A percentile compares a stretch with the other conserved stretches of the same genome.
phyloP scores from a whole-genome alignment of 345 rosid species.

The Pistacia atlantica region DNA sequence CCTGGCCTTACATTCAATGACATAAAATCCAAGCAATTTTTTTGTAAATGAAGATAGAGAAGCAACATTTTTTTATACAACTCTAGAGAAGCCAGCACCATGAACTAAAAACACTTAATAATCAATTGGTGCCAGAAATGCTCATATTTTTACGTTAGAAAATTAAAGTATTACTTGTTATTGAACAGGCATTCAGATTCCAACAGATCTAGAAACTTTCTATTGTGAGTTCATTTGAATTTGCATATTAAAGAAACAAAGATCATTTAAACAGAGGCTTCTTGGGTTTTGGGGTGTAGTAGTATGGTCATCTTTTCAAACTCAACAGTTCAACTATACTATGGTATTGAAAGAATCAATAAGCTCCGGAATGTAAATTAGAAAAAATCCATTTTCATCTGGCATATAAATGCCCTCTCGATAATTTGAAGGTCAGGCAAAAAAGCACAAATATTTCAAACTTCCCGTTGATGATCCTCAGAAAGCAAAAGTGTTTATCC shows the following conservation, averaged over 20 bases:
- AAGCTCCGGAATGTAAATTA: neutral
- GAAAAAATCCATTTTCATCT: neutral
- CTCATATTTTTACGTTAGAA: neutral
- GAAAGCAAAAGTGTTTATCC: neutral
- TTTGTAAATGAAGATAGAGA: neutral
- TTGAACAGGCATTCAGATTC: slow-evolving; percentile 4
- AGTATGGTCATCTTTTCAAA: neutral
- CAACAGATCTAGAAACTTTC: neutral
- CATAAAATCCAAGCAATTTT: neutral
- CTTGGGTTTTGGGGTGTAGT: neutral
- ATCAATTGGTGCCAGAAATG: neutral
- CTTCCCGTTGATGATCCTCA: neutral
- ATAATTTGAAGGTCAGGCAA: neutral
- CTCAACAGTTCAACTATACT: neutral
- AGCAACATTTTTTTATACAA: neutral
- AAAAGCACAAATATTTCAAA: neutral
- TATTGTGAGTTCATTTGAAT: slow-evolving; percentile 4
- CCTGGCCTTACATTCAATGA: slow-evolving; percentile 8
- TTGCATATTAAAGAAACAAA: slow-evolving; percentile 1
- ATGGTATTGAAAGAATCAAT: neutral
- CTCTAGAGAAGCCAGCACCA: too few species aligned
- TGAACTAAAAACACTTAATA: neutral
- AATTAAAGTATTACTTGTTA: neutral
- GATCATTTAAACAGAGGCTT: neutral
- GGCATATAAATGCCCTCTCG: neutral